Percentiles rank a stretch among this genome's conserved stretches.
These are phyloP conservation scores for Blastocystis sp. DNA, from an alignment of 352 stramenopile genomes.

Conservation along the genomic window DNA sequence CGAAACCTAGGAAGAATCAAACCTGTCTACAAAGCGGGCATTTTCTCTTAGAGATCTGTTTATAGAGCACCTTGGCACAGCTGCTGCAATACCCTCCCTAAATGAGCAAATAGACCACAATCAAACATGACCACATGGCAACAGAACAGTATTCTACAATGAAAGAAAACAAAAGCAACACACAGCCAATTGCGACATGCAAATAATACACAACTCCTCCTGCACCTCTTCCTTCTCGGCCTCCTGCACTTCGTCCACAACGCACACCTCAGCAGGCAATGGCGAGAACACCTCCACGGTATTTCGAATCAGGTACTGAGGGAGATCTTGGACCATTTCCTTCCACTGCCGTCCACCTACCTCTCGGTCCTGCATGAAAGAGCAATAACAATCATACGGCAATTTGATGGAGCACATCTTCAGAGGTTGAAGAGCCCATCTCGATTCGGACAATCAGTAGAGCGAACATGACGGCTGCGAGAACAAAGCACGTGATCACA, in stretches of 20 bases:
- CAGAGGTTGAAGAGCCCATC: conserved; percentile 21
- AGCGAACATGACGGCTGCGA: conserved; percentile 8
- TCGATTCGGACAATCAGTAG: conserved; percentile 52
- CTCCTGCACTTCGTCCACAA: not conserved
- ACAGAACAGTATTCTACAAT: conserved; percentile 31
- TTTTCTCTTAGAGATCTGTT: conserved; percentile 27
- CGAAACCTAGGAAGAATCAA: not conserved
- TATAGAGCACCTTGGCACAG: conserved; percentile 7
- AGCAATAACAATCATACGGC: not conserved
- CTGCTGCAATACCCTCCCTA: conserved; percentile 33
- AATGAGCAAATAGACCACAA: not conserved
- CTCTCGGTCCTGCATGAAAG: conserved; percentile 24
- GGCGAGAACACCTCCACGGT: not conserved
- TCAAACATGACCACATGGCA: conserved; percentile 24
- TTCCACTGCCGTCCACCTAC: conserved; percentile 4
- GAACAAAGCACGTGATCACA: not conserved
- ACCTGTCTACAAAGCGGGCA: conserved; percentile 45
- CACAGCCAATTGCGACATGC: conserved; percentile 26
- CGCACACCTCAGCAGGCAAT: not conserved
- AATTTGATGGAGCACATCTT: conserved; percentile 47
- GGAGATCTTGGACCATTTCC: conserved; percentile 12
- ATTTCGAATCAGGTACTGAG: not conserved
- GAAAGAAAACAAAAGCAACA: not conserved
- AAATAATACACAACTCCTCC: conserved; percentile 36
- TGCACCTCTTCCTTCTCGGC: not conserved